Conservation (phyloP, 1,284 basidiomycete species). For the Porogramme epimiltina region DNA sequence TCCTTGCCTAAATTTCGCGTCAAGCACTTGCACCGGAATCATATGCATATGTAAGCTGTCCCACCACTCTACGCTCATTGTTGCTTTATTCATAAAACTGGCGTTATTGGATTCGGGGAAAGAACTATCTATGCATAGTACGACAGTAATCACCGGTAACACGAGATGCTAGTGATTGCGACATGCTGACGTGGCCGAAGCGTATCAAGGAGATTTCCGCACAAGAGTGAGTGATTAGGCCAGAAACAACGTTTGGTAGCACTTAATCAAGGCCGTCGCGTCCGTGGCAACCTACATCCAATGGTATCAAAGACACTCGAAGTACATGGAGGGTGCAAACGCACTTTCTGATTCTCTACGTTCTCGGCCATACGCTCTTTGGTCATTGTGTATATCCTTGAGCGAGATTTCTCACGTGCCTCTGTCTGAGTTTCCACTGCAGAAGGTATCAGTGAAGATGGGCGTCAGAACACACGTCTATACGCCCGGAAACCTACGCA, state of each 20-base stretch:
- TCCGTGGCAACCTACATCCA: conserved; percentile 40
- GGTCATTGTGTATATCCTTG: conserved; percentile 37
- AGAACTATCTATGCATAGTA: too few species aligned
- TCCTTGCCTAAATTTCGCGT: too few species aligned
- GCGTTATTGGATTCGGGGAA: too few species aligned
- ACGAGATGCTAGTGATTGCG: too few species aligned
- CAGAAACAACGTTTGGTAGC: conserved; percentile 44
- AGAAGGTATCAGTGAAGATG: background rate
- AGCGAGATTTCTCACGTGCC: conserved; percentile 39
- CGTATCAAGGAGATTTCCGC: too few species aligned
- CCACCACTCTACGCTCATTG: too few species aligned
- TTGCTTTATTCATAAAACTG: too few species aligned
- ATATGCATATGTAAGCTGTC: too few species aligned
- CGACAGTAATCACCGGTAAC: too few species aligned
- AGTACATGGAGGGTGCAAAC: background rate
- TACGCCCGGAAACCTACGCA: conserved; percentile 33
- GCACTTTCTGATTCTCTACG: conserved; percentile 45
- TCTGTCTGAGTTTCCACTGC: conserved; percentile 38
- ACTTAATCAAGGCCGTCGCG: conserved; percentile 44
- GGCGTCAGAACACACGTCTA: conserved; percentile 1
- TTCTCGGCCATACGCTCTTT: conserved; percentile 40
- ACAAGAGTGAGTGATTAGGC: too few species aligned
- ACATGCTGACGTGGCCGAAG: too few species aligned
- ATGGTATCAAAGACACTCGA: conserved; percentile 1
- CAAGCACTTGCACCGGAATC: too few species aligned